These are phyloP conservation scores for Helichrysum umbraculigerum DNA, from an alignment of 129 eudicot species.

Conservation along the genomic window DNA sequence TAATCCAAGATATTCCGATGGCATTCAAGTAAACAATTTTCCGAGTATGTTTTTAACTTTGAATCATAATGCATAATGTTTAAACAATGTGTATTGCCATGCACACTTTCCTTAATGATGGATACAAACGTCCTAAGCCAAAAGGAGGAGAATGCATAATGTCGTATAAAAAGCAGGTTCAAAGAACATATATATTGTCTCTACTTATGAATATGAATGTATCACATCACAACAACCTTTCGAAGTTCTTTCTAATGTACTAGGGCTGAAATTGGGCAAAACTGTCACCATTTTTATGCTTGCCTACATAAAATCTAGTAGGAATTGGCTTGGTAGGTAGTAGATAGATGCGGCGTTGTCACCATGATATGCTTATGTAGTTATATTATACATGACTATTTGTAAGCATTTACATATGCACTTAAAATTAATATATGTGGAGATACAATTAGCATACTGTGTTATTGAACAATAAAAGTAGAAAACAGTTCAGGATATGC, in stretches of 20 bases:
- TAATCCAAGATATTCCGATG: slow-evolving; percentile 1
- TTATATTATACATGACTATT: background rate
- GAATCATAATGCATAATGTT: slow-evolving; percentile 19
- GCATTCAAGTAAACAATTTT: background rate
- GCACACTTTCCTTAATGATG: background rate
- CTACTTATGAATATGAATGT: no score
- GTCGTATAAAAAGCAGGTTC: background rate
- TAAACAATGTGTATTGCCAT: background rate
- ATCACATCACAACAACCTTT: no score
- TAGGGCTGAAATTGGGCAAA: no score
- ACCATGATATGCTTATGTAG: no score
- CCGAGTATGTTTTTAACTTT: background rate
- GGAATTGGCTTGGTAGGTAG: no score
- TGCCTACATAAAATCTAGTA: no score
- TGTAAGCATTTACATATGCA: background rate
- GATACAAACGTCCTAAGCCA: background rate
- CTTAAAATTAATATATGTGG: background rate
- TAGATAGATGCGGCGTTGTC: no score
- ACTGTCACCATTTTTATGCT: no score
- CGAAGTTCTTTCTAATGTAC: no score
- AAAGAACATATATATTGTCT: no score
- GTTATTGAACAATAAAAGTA: background rate
- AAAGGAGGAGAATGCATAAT: slow-evolving; percentile 9
- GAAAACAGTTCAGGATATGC: background rate
- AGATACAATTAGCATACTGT: background rate